phyloP scores from a whole-genome alignment of 2,329 filamentous ascomycete species.

The Tolypocladium sp. region DNA sequence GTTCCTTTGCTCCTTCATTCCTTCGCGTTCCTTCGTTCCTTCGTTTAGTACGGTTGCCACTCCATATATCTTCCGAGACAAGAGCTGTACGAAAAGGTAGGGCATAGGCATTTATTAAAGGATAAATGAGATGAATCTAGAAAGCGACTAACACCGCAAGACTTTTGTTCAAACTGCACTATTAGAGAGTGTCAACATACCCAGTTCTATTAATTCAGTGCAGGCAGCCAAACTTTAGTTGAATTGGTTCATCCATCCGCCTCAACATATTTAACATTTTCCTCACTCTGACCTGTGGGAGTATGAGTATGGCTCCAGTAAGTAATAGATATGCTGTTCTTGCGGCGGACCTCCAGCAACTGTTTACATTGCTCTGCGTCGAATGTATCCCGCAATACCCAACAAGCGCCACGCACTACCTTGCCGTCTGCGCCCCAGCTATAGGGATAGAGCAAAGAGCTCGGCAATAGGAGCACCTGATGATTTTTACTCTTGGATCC shows the following conservation, averaged over 20 bases:
- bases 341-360: constrained; percentile 7
- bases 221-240: no score
- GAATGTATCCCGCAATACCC: constrained; percentile 8
- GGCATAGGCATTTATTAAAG: no score
- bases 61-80: no score
- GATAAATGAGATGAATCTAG: no score
- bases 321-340: constrained; percentile 14
- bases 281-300: neutral
- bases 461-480: constrained; percentile 11
- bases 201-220: no score
- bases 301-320: constrained; percentile 18
- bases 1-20: no score
- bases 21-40: no score
- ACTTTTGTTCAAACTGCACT: no score
- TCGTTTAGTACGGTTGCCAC: no score
- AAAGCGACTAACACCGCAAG: no score
- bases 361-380: constrained; percentile 11
- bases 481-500: constrained; percentile 1
- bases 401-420: constrained; percentile 9
- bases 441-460: constrained; percentile 14
- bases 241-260: neutral
- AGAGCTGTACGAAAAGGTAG: no score
- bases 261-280: constrained; percentile 1
- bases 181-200: no score
- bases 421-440: constrained; percentile 11